These are phyloP conservation scores for Thielaviopsis euricoi DNA, from an alignment of 2,329 filamentous ascomycete genomes.

Conservation along the genomic window DNA sequence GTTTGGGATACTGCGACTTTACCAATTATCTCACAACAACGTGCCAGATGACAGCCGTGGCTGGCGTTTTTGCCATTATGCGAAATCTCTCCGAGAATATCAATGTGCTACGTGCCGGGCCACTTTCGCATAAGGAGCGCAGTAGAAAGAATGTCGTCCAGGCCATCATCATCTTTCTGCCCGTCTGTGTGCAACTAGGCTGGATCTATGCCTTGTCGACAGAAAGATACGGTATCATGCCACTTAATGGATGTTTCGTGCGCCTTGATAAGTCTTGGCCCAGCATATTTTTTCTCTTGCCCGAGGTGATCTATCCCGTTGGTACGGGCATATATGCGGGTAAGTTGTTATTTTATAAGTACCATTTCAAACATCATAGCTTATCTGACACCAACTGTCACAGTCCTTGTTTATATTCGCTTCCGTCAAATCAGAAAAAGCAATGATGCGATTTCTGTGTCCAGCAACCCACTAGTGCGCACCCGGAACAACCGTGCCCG, in stretches of 20 bases:
- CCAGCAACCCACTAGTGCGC: conserved; percentile 7
- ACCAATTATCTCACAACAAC: conserved; percentile 28
- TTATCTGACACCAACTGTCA: neutral
- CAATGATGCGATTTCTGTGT: conserved; percentile 21
- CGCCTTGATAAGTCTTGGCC: conserved; percentile 29
- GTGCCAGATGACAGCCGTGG: conserved; percentile 31
- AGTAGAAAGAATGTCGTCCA: conserved; percentile 28
- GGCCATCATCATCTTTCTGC: conserved; percentile 36
- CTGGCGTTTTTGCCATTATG: conserved; percentile 38
- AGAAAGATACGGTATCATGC: conserved; percentile 32
- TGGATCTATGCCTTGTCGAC: conserved; percentile 31
- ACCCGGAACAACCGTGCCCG: conserved; percentile 25
- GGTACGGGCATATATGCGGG: conserved; percentile 30
- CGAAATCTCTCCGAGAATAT: conserved; percentile 35
- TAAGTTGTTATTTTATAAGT: conserved; percentile 20
- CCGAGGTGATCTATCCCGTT: conserved; percentile 27
- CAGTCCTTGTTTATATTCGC: conserved; percentile 30
- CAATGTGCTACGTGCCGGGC: conserved; percentile 25
- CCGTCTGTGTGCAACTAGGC: conserved; percentile 32
- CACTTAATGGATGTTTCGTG: conserved; percentile 33
- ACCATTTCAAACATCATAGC: neutral
- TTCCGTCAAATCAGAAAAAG: conserved; percentile 29
- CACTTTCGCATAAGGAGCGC: conserved; percentile 25
- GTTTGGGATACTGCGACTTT: conserved; percentile 37
- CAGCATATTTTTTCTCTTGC: conserved; percentile 30